Percentiles rank a stretch among this genome's conserved stretches.
phyloP scores from a whole-genome alignment of 805 yeast genomes.

The Candida maris region DNA sequence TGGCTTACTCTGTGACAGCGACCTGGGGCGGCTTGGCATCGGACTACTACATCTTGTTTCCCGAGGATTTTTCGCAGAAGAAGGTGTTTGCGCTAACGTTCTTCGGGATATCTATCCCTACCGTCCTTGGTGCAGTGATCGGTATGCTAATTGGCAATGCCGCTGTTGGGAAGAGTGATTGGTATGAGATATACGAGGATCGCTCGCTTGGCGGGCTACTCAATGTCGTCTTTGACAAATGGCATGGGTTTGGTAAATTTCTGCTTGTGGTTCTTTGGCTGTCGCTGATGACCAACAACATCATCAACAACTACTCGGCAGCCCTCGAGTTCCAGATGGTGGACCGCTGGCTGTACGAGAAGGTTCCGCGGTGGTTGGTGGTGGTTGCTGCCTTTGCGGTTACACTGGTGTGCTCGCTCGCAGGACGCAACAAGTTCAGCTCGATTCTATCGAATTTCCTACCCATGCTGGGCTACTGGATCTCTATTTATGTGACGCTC shows the following conservation, averaged over 20 bases:
- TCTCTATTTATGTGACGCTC: constrained; percentile 72
- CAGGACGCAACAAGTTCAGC: constrained; percentile 70
- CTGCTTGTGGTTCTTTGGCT: constrained; percentile 64
- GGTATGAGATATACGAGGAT: constrained; percentile 52
- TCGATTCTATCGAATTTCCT: constrained; percentile 73
- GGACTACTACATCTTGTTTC: constrained; percentile 79
- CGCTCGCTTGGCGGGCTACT: constrained; percentile 77
- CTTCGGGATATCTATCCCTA: constrained; percentile 64
- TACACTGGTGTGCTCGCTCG: constrained; percentile 68
- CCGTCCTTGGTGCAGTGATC: constrained; percentile 70
- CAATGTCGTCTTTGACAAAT: constrained; percentile 57
- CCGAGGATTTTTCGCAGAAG: constrained; percentile 59
- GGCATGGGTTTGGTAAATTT: constrained; percentile 79
- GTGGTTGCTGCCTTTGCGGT: constrained; percentile 58
- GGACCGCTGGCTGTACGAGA: constrained; percentile 46
- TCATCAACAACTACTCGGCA: constrained; percentile 75
- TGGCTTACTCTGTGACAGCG: constrained; percentile 73
- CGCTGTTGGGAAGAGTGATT: constrained; percentile 53
- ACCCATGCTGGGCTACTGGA: constrained; percentile 93
- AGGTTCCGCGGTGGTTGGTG: constrained; percentile 77
- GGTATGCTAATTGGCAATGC: constrained; percentile 69
- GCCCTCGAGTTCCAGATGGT: constrained; percentile 74
- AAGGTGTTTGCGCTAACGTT: constrained; percentile 60
- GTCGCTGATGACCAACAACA: constrained; percentile 77
- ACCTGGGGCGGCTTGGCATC: constrained; percentile 90